These are phyloP conservation scores for Megacollybia marginata DNA, from an alignment of 768 basidiomycete genomes.

Conservation along the genomic window DNA sequence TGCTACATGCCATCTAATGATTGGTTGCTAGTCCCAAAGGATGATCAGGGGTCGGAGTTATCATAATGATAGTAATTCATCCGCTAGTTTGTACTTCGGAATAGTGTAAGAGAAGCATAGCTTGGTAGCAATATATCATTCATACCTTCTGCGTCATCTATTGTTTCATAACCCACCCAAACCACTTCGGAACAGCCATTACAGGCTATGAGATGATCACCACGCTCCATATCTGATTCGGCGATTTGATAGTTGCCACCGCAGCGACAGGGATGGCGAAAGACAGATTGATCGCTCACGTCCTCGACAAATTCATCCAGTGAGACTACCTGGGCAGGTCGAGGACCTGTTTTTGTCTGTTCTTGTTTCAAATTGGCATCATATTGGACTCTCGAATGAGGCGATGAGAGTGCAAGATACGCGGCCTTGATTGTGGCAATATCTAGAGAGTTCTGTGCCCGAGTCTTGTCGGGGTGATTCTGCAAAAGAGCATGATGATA, in stretches of 20 bases:
- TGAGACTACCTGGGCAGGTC: slow-evolving; percentile 75
- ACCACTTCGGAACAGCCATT: slow-evolving; percentile 73
- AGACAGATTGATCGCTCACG: slow-evolving; percentile 1
- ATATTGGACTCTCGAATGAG: slow-evolving; percentile 40
- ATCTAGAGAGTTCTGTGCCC: slow-evolving; percentile 22
- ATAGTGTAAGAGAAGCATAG: no score
- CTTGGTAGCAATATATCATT: no score
- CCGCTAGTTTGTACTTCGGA: no score
- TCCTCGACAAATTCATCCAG: slow-evolving; percentile 60
- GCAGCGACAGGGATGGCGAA: slow-evolving; percentile 60
- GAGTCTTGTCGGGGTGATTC: slow-evolving; percentile 57
- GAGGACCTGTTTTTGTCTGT: slow-evolving; percentile 27
- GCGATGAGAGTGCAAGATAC: slow-evolving; percentile 51
- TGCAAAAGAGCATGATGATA: slow-evolving; percentile 56
- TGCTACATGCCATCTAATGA: no score
- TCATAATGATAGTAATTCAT: no score
- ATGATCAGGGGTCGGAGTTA: no score
- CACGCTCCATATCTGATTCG: slow-evolving; percentile 55
- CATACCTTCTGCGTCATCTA: neutral
- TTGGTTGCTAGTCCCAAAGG: no score
- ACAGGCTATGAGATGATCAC: slow-evolving; percentile 67
- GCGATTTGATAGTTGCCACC: slow-evolving; percentile 59
- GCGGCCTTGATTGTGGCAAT: slow-evolving; percentile 63
- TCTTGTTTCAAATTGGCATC: slow-evolving; percentile 25
- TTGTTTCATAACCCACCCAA: slow-evolving; percentile 78